These are phyloP conservation scores for Ramalina intermedia DNA, from an alignment of 495 filamentous ascomycete genomes.

Conservation along the genomic window DNA sequence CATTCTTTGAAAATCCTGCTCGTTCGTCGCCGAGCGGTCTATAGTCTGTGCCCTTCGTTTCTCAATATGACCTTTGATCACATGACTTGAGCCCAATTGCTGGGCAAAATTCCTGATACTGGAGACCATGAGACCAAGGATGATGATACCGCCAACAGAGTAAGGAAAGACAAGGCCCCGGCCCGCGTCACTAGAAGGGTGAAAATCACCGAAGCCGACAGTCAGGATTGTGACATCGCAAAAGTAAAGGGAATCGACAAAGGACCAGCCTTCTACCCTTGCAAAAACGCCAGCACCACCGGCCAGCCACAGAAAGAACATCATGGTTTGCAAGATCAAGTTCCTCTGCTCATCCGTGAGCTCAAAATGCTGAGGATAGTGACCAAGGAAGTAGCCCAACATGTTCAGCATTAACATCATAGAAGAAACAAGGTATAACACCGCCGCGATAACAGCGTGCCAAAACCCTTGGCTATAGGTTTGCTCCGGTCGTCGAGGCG, in stretches of 20 bases:
- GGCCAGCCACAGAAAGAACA: constrained; percentile 47
- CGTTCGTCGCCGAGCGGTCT: constrained; percentile 34
- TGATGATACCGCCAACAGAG: constrained; percentile 69
- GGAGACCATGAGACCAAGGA: constrained; percentile 72
- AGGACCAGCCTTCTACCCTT: constrained; percentile 30
- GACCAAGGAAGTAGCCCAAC: constrained; percentile 61
- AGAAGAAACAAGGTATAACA: constrained; percentile 49
- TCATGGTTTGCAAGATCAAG: constrained; percentile 48
- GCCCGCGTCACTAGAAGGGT: constrained; percentile 31
- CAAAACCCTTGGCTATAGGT: constrained; percentile 64
- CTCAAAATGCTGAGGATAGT: constrained; percentile 62
- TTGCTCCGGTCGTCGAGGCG: constrained; percentile 41
- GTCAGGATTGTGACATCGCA: constrained; percentile 52
- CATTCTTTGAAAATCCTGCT: constrained; percentile 20
- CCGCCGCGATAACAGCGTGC: constrained; percentile 58
- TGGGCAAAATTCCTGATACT: constrained; percentile 59
- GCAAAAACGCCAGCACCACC: constrained; percentile 46
- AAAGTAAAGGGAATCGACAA: constrained; percentile 47
- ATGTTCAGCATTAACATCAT: constrained; percentile 61
- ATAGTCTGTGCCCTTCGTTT: constrained; percentile 42
- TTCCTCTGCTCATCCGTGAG: constrained; percentile 60
- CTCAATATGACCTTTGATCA: constrained; percentile 50
- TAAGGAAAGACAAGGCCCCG: constrained; percentile 66
- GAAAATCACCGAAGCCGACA: constrained; percentile 50
- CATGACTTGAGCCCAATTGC: constrained; percentile 50